phyloP scores from a whole-genome alignment of 495 filamentous ascomycete genomes.

The Podospora pseudoanserina region DNA sequence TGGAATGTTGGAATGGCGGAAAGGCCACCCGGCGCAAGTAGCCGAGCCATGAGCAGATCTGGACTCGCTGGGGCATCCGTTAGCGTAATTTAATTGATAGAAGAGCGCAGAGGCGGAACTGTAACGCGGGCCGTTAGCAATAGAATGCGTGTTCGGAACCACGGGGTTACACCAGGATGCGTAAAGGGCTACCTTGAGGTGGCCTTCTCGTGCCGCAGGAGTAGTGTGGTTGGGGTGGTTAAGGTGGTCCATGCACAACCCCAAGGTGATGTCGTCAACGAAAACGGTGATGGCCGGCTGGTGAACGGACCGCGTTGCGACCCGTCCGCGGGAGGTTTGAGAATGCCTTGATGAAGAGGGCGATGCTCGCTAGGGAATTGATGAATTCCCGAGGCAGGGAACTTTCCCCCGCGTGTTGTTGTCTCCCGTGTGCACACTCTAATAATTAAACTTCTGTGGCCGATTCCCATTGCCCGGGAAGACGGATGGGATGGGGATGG shows the following conservation, averaged over 20 bases:
- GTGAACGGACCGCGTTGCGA: neutral
- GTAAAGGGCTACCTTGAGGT: neutral
- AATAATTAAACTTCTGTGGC: neutral
- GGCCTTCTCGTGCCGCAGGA: too few species aligned
- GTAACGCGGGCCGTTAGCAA: constrained; percentile 1
- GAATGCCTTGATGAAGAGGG: neutral
- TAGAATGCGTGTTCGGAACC: neutral
- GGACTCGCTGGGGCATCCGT: neutral
- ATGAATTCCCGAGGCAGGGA: neutral
- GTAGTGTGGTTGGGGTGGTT: neutral
- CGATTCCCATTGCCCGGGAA: neutral
- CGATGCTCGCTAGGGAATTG: neutral
- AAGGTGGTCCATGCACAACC: neutral
- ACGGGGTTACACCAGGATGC: neutral
- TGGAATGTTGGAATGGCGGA: neutral
- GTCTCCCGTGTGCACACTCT: too few species aligned
- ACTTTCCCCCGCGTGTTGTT: neutral
- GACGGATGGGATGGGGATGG: neutral
- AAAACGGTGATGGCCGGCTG: neutral
- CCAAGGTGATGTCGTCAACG: neutral
- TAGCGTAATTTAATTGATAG: neutral
- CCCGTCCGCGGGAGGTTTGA: neutral
- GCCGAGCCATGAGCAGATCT: neutral
- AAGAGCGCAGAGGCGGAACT: neutral
- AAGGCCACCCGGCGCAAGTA: neutral